Evolutionary conservation across 495 filamentous ascomycete genomes (phyloP), one percentile per base, ranked within the genome.

Genomic region (Tuber aestivum): DNA sequence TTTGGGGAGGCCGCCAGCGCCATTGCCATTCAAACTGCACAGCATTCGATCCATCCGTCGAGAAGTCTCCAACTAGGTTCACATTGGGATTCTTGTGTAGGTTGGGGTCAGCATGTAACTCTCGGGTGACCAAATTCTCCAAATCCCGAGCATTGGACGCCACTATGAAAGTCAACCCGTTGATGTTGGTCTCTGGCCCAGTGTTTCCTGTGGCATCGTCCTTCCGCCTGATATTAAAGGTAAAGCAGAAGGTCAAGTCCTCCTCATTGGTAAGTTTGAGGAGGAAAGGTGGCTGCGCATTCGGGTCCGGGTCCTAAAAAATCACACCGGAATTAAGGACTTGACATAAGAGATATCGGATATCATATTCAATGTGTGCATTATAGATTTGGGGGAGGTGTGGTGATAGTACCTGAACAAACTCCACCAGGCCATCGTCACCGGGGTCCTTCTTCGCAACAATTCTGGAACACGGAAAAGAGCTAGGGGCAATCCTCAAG

Each of bases 61-160:
- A 87, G 83, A 89, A 97, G 83, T 95, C 93, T 0, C 95, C 95
- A 12, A 98, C 90, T 21, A 99, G 86, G 76, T 95, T 92, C 20
- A 99, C 95, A 84, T 97, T 97, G 38, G 94, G 89, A 79, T 98
- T 97, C 82, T 97, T 97, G 86, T 99, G 95, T 41, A 99, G 86
- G 83, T 99, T 99, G 0, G 96, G 95, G 79, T 99, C 94, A 41
- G 95, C 94, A 77, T 98, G 93, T 81, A 99, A 97, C 83, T 99
- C 95, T 77, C 94, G 87, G 35, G 93, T 97, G 69, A 97, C 91
- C 40, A 99, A 86, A 78, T 95, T 97, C 81, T 97, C 95, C 20
- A 99, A 88, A 76, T 97, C 95, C 83, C 90, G 91, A 16, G 89
- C 84, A 77, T 89, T 96, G 3, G 95, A 92, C 41, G 92, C 95